phyloP scores from a whole-genome alignment of 352 stramenopile species.

The Plasmopara viticola region DNA sequence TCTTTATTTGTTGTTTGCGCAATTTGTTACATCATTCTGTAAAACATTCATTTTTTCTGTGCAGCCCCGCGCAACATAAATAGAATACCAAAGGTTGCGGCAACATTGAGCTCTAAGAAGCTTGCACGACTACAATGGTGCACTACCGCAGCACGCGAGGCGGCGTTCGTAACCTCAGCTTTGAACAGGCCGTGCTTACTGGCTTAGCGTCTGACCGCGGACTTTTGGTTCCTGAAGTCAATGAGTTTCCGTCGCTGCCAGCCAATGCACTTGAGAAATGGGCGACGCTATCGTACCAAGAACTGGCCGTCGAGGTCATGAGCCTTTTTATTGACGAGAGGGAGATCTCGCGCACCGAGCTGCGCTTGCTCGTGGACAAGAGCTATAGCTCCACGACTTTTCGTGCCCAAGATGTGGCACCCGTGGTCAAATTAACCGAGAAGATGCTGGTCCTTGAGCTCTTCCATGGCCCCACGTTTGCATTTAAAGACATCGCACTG shows the following conservation, averaged over 20 bases:
- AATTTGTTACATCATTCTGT: no score
- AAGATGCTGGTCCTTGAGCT: constrained; percentile 93
- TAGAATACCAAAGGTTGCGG: no score
- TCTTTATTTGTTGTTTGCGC: no score
- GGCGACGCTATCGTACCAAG: constrained; percentile 90
- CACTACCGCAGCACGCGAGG: constrained; percentile 81
- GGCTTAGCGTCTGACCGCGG: constrained; percentile 79
- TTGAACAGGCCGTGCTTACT: constrained; percentile 84
- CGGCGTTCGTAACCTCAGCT: constrained; percentile 71
- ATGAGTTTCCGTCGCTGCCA: constrained; percentile 73
- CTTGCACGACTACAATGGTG: constrained; percentile 39
- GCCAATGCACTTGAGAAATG: constrained; percentile 65
- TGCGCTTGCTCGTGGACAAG: constrained; percentile 88
- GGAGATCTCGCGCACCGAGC: constrained; percentile 89
- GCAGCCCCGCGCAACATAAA: no score
- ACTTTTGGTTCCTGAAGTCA: constrained; percentile 72
- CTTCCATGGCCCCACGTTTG: constrained; percentile 98
- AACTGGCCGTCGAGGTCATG: constrained; percentile 94
- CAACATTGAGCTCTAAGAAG: no score
- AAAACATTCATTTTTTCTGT: no score
- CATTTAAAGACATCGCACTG: constrained; percentile 99
- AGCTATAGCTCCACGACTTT: constrained; percentile 92
- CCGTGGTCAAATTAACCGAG: constrained; percentile 88
- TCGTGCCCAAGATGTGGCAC: constrained; percentile 90
- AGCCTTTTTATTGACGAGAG: constrained; percentile 93